Conservation (phyloP, 208 protist genomes). For the Wallacemonas rigidus region DNA sequence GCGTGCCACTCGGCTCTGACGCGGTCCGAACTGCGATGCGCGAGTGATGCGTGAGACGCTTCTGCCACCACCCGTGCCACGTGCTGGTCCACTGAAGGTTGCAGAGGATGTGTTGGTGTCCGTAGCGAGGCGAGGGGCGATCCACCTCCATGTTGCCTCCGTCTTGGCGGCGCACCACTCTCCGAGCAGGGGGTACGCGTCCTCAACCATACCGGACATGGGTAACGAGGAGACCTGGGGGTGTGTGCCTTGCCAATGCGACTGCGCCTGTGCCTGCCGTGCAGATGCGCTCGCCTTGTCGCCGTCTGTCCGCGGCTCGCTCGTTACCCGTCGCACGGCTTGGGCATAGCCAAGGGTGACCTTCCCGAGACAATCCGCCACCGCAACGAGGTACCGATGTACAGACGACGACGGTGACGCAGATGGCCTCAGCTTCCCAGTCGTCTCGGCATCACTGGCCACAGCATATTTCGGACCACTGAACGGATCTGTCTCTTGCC, state of each 20-base stretch:
- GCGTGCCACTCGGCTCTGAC: not conserved
- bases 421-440: not conserved
- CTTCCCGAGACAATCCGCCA: constrained; percentile 5
- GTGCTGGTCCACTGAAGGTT: too few species aligned
- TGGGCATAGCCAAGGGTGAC: constrained; percentile 8
- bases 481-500: too few species aligned
- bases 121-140: not conserved
- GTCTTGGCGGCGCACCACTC: constrained; percentile 18
- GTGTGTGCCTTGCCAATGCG: not conserved
- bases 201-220: not conserved
- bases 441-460: too few species aligned
- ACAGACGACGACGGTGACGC: not conserved
- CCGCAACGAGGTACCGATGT: not conserved
- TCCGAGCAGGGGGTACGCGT: constrained; percentile 13
- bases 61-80: not conserved
- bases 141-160: constrained; percentile 16
- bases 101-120: not conserved
- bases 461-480: too few species aligned
- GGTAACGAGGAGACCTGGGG: too few species aligned
- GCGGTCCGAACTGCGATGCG: not conserved
- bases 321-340: not conserved
- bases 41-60: not conserved
- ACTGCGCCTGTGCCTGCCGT: not conserved
- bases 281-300: too few species aligned
- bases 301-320: not conserved